These are phyloP conservation scores for Austroboletus eburneus DNA, from an alignment of 768 basidiomycete genomes.

Conservation along the genomic window DNA sequence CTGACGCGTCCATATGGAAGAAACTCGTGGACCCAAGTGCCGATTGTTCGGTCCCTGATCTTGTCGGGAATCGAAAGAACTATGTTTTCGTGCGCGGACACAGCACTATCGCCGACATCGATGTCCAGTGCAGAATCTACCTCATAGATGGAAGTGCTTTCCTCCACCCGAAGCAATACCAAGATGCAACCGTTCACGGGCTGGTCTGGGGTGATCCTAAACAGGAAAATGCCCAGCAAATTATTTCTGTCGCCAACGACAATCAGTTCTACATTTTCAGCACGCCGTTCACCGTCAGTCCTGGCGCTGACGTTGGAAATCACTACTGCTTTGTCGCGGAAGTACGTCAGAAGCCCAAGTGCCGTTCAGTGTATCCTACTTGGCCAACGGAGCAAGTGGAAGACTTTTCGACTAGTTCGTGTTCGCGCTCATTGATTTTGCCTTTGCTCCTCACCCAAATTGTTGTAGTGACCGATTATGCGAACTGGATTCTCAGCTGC, in stretches of 20 bases:
- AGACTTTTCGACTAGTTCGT: constrained; percentile 3
- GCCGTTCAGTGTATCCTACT: not conserved
- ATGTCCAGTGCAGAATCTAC: constrained; percentile 6
- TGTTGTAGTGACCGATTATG: constrained; percentile 1
- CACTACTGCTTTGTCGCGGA: constrained; percentile 9
- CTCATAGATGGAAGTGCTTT: not conserved
- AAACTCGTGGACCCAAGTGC: not conserved
- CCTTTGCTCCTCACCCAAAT: not conserved
- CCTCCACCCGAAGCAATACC: not conserved
- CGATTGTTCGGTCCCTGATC: constrained; percentile 1
- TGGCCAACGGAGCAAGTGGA: constrained; percentile 4
- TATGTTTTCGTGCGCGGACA: constrained; percentile 11
- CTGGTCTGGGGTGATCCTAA: too few species aligned
- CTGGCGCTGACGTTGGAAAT: not conserved
- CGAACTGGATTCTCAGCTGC: not conserved
- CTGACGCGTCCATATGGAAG: not conserved
- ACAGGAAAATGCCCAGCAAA: not conserved
- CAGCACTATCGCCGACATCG: constrained; percentile 7
- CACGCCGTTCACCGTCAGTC: not conserved
- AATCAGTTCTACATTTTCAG: constrained; percentile 6
- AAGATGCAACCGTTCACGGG: not conserved
- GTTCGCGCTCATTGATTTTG: not conserved
- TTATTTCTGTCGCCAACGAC: not conserved
- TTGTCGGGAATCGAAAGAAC: constrained; percentile 4
- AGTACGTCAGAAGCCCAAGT: constrained; percentile 10